Evolutionary conservation across 257 asterid genomes (phyloP).

Genomic region (Capsicum chinense): DNA sequence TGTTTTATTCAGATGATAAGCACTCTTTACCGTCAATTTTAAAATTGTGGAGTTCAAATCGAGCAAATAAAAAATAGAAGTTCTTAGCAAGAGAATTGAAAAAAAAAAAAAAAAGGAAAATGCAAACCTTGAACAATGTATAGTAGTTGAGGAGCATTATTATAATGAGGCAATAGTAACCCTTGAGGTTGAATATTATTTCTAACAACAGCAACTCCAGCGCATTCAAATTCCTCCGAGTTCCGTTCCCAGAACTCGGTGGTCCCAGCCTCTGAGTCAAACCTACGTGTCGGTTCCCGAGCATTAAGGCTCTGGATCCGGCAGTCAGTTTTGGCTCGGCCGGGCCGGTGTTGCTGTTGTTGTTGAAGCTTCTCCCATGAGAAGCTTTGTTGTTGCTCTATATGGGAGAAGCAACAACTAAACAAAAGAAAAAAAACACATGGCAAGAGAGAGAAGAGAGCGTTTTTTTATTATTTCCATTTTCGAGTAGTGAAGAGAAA

Average conservation of each 20-base stretch:
- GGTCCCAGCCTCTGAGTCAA: constrained; percentile 51
- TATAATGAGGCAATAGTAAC: constrained; percentile 56
- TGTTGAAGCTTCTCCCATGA: constrained; percentile 38
- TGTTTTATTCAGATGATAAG: too few species aligned
- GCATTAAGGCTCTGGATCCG: constrained; percentile 51
- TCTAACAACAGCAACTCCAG: constrained; percentile 50
- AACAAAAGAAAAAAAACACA: constrained; percentile 33
- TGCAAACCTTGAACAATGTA: constrained; percentile 50
- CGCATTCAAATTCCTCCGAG: constrained; percentile 48
- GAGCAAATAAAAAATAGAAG: not conserved
- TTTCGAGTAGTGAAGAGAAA: not conserved
- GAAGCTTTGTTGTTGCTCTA: constrained; percentile 41
- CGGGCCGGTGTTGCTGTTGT: constrained; percentile 56
- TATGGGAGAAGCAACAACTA: constrained; percentile 41
- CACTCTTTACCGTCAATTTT: not conserved
- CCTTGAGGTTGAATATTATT: constrained; percentile 50
- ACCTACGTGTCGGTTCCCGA: constrained; percentile 37
- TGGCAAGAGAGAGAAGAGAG: constrained; percentile 27
- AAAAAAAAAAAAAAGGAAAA: not conserved
- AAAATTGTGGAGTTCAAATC: not conserved
- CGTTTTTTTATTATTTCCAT: not conserved
- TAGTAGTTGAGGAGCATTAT: constrained; percentile 53
- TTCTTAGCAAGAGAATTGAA: too few species aligned
- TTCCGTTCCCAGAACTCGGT: constrained; percentile 50
- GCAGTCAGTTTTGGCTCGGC: constrained; percentile 52